These are phyloP conservation scores for Candida glucosophila DNA, from an alignment of 1,139 yeast genomes.

Conservation along the genomic window DNA sequence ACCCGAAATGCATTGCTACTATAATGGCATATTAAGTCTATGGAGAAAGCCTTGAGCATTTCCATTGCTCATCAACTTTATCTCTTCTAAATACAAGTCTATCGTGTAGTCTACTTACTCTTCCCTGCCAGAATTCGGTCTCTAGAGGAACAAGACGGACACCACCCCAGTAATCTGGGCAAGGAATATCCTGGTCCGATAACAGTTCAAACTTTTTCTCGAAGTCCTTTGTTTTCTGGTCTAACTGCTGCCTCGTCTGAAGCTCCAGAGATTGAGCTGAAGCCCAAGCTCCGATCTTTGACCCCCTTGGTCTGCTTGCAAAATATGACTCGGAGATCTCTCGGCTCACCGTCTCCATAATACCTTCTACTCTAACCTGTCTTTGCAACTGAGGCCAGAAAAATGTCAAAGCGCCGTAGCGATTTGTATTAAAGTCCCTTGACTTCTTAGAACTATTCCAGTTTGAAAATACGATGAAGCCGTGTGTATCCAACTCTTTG, in stretches of 20 bases:
- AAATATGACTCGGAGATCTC: conserved; percentile 75
- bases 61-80: conserved; percentile 44
- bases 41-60: conserved; percentile 66
- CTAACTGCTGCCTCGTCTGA: conserved; percentile 51
- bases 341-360: conserved; percentile 61
- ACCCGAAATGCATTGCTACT: too few species aligned
- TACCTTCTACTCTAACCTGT: conserved; percentile 89
- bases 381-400: conserved; percentile 90
- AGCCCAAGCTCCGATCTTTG: conserved; percentile 95
- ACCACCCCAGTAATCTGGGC: conserved; percentile 97
- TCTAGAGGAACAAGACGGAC: conserved; percentile 79
- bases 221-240: conserved; percentile 37
- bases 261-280: conserved; percentile 75
- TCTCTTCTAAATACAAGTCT: conserved; percentile 69
- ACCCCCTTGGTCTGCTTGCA: conserved; percentile 83
- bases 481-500: conserved; percentile 79
- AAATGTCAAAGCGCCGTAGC: conserved; percentile 76
- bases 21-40: too few species aligned
- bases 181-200: conserved; percentile 60
- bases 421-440: conserved; percentile 59
- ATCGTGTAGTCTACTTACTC: conserved; percentile 84
- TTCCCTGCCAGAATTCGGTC: conserved; percentile 96
- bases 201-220: conserved; percentile 52
- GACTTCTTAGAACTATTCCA: conserved; percentile 85
- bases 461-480: conserved; percentile 85